phyloP scores from a whole-genome alignment of 2,329 filamentous ascomycete genomes.

The Macrophomina phaseolina region DNA sequence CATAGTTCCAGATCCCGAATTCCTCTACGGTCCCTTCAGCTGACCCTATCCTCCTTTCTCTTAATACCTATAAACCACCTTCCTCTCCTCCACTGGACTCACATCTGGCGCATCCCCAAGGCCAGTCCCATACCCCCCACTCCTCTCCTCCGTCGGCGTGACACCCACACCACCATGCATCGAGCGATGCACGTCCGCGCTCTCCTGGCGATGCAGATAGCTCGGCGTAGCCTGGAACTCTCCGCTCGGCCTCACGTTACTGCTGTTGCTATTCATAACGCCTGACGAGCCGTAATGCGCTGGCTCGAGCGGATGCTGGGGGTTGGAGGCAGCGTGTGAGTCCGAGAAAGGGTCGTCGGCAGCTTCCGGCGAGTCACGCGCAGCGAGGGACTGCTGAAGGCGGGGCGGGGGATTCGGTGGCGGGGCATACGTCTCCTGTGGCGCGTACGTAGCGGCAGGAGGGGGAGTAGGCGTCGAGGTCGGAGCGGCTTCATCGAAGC shows the following conservation, averaged over 20 bases:
- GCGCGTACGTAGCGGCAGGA: background rate
- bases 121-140: background rate
- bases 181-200: slow-evolving; percentile 49
- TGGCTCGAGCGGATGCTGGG: slow-evolving; percentile 14
- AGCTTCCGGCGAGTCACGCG: background rate
- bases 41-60: background rate
- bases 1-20: background rate
- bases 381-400: slow-evolving; percentile 9
- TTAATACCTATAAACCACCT: slow-evolving; percentile 24
- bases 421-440: slow-evolving; percentile 7
- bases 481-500: slow-evolving; percentile 26
- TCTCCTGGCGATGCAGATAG: slow-evolving; percentile 52
- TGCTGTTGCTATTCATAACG: slow-evolving; percentile 18
- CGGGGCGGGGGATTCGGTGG: slow-evolving; percentile 6
- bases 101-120: slow-evolving; percentile 10
- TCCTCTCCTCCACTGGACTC: slow-evolving; percentile 28
- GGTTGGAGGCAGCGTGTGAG: slow-evolving; percentile 35
- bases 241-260: background rate
- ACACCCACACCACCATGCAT: slow-evolving; percentile 50
- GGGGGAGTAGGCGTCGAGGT: slow-evolving; percentile 19
- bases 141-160: background rate
- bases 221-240: slow-evolving; percentile 46
- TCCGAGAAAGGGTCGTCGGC: slow-evolving; percentile 47
- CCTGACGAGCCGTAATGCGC: slow-evolving; percentile 12
- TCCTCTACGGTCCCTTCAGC: background rate